Conservation (phyloP, 2,329 filamentous ascomycete genomes). For the Tolypocladium capitatum region DNA sequence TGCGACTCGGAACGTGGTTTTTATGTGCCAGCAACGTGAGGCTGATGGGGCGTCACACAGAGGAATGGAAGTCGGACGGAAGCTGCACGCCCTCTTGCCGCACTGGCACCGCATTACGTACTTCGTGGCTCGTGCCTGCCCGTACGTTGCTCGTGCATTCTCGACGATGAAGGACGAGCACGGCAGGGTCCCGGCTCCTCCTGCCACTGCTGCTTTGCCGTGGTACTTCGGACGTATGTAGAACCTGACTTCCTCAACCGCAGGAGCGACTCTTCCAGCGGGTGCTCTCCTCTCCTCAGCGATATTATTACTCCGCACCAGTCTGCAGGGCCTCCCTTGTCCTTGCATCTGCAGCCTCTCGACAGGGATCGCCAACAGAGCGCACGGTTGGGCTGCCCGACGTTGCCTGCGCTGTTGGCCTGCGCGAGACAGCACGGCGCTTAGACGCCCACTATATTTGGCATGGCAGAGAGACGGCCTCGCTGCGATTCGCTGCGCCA, state of each 20-base stretch:
- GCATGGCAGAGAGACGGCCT: slow-evolving; percentile 1
- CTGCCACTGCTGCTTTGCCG: background rate
- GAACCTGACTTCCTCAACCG: background rate
- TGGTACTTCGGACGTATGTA: no score
- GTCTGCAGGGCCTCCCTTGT: background rate
- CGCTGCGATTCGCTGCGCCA: background rate
- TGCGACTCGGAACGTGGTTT: background rate
- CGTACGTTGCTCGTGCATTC: background rate
- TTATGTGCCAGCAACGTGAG: background rate
- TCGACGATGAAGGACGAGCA: background rate
- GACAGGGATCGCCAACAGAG: background rate
- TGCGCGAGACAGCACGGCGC: slow-evolving; percentile 10
- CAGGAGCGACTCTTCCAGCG: background rate
- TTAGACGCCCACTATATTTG: slow-evolving; percentile 18
- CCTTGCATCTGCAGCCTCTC: background rate
- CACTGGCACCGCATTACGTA: background rate
- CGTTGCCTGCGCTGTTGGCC: background rate
- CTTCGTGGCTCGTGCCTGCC: background rate
- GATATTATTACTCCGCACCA: no score
- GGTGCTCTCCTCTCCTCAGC: background rate
- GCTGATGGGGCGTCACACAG: background rate
- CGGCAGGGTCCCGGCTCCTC: background rate
- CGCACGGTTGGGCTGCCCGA: background rate
- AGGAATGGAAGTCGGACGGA: background rate
- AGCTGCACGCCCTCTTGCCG: background rate